Evolutionary conservation across 805 yeast genomes (phyloP).

Genomic region (Hanseniaspora vineae): DNA sequence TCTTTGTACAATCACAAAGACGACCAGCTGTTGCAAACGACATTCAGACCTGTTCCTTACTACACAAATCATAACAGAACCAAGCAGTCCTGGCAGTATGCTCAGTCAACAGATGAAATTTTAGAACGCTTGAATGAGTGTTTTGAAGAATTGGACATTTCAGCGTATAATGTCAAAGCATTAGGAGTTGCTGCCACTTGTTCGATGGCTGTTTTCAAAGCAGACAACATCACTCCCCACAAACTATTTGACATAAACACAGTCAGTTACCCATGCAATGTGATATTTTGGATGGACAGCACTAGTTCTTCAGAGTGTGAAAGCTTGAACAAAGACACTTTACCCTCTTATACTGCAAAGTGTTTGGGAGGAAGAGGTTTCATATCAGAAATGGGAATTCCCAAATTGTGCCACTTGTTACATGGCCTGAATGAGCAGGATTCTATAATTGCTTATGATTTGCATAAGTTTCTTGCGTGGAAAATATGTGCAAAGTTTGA

Average conservation of each 20-base stretch:
- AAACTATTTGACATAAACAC: constrained; percentile 17
- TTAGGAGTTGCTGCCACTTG: constrained; percentile 44
- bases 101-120: constrained; percentile 32
- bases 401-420: constrained; percentile 33
- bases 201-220: constrained; percentile 36
- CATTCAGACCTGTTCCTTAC: constrained; percentile 14
- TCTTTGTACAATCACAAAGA: constrained; percentile 16
- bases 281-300: constrained; percentile 51
- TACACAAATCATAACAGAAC: constrained; percentile 10
- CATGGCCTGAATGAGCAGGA: constrained; percentile 11
- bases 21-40: constrained; percentile 9
- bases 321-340: constrained; percentile 19
- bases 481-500: constrained; percentile 13
- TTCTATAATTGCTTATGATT: constrained; percentile 31
- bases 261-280: constrained; percentile 21
- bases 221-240: constrained; percentile 16
- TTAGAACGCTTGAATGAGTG: constrained; percentile 21
- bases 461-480: constrained; percentile 33
- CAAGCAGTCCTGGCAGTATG: constrained; percentile 17
- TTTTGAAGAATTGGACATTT: constrained; percentile 7
- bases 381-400: constrained; percentile 46
- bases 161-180: constrained; percentile 9
- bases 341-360: constrained; percentile 7
- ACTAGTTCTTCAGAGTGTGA: constrained; percentile 26
- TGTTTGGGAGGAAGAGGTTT: constrained; percentile 30